phyloP scores from a whole-genome alignment of 2,329 filamentous ascomycete species.

The Nigrospora sphaerica region DNA sequence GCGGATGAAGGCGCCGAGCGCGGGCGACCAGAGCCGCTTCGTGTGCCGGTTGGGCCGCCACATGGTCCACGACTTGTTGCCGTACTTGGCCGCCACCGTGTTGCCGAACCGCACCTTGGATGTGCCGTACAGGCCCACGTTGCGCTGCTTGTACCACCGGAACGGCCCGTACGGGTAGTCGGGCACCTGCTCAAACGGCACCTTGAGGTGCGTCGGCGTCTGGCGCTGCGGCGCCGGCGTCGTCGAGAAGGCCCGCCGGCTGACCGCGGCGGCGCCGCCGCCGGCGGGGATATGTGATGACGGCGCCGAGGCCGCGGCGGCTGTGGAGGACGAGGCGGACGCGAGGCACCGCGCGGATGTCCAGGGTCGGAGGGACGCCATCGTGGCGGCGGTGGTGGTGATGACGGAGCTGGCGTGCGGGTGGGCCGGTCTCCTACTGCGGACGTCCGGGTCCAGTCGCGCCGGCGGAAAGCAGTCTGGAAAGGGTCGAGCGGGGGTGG shows the following conservation, averaged over 20 bases:
- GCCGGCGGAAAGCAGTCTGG: no score
- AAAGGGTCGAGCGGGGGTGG: no score
- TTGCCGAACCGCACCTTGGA: slow-evolving; percentile 73
- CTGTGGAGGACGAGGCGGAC: not conserved
- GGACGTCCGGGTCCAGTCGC: no score
- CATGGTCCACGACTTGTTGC: slow-evolving; percentile 62
- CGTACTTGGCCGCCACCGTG: slow-evolving; percentile 60
- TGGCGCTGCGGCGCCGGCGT: slow-evolving; percentile 12
- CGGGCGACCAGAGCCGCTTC: slow-evolving; percentile 59
- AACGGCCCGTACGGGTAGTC: slow-evolving; percentile 68
- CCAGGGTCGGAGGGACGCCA: slow-evolving; percentile 3
- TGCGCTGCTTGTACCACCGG: slow-evolving; percentile 71
- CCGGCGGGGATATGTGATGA: not conserved
- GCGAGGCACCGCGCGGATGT: slow-evolving; percentile 4
- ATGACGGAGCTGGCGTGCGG: no score
- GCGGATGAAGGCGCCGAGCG: slow-evolving; percentile 56
- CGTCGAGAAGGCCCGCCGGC: slow-evolving; percentile 15
- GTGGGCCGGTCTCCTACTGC: no score
- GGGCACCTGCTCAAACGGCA: slow-evolving; percentile 35
- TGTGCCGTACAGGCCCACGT: slow-evolving; percentile 65
- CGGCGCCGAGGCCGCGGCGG: not conserved
- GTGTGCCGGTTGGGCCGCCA: slow-evolving; percentile 72
- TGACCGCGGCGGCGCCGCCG: slow-evolving; percentile 1
- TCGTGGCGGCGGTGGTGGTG: not conserved
- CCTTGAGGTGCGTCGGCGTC: slow-evolving; percentile 30